Base-by-base conservation (phyloP, 2,329 filamentous ascomycete species). In the Diaporthe sp. region DNA sequence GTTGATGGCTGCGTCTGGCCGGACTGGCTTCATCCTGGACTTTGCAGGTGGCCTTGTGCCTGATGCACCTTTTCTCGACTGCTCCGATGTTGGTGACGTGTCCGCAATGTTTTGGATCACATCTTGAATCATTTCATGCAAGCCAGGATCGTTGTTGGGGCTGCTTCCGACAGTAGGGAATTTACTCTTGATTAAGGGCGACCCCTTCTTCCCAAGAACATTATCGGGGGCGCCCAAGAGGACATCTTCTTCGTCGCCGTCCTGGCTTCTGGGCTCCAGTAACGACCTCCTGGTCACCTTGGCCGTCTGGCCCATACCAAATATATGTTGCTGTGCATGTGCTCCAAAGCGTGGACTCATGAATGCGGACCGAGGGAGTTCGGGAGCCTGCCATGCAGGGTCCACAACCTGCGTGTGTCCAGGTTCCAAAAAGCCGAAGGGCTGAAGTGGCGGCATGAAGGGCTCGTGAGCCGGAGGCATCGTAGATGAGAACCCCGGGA, bases 331-430 rank as follows among this genome's bases (percentile, higher is more conserved):
- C 42, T 28, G 61, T 51, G 42, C 68, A 13, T 61, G 37, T 34
- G 19, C 53, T 22, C 55, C 73, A 7, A 77, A 67, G 25, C 25
- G 73, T n/a, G 78, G 76, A 37, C 74, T 69, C 39, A 69, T 25
- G 6, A 80, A 77, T 2, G 76, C 77, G 3, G 79, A 72, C n/a
- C 68, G 76, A 9, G 81, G 80, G 10, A 86, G 77, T 7, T 83
- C 83, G 2, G 86, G 85, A 0, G 79, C 79, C 37, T 80, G 80
- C 86, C 86, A 87, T 0, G 80, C 77, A 4, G 86, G 82, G 69
- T 87, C 86, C 28, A 81, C 31, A 31, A 58, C 72, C 72, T 13
- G 78, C 57, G 37, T 74, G 68, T 17, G 78, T 77, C 17, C 78
- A 73, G 28, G 79, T 77, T 8, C 74, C 17, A 51, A 74, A 6